These are phyloP conservation scores for Fusarium compactum DNA, from an alignment of 2,329 filamentous ascomycete species.

Conservation along the genomic window DNA sequence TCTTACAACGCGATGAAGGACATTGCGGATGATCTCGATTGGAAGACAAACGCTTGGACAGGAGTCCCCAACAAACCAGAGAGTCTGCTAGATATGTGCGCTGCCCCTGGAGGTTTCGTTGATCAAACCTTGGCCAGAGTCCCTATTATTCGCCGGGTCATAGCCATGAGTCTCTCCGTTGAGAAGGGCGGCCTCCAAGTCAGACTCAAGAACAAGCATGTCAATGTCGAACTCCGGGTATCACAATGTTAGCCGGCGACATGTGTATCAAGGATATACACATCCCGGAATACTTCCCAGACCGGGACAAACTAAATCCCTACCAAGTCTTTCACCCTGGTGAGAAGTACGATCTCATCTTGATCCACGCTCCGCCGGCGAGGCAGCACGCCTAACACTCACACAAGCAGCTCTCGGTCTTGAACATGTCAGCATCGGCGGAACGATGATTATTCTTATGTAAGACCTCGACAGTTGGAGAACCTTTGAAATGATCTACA, in stretches of 20 bases:
- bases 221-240: constrained; percentile 53
- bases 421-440: constrained; percentile 58
- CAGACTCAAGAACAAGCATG: constrained; percentile 39
- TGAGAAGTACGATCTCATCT: constrained; percentile 56
- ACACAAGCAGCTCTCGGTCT: constrained; percentile 61
- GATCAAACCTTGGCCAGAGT: constrained; percentile 53
- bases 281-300: constrained; percentile 23
- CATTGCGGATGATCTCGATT: constrained; percentile 55
- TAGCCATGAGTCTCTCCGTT: constrained; percentile 57
- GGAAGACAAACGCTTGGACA: constrained; percentile 49
- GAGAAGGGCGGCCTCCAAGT: constrained; percentile 57
- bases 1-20: no score
- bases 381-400: constrained; percentile 53
- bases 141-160: constrained; percentile 45
- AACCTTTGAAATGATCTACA: constrained; percentile 53
- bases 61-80: constrained; percentile 12
- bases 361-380: constrained; percentile 48
- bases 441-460: constrained; percentile 64
- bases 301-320: constrained; percentile 38
- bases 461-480: constrained; percentile 60
- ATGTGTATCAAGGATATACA: constrained; percentile 49
- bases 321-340: not conserved
- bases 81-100: constrained; percentile 65
- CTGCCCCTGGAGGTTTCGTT: constrained; percentile 67
- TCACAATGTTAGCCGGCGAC: constrained; percentile 64